phyloP scores from a whole-genome alignment of 2,329 filamentous ascomycete species.

The Penicillium hesseltinei region DNA sequence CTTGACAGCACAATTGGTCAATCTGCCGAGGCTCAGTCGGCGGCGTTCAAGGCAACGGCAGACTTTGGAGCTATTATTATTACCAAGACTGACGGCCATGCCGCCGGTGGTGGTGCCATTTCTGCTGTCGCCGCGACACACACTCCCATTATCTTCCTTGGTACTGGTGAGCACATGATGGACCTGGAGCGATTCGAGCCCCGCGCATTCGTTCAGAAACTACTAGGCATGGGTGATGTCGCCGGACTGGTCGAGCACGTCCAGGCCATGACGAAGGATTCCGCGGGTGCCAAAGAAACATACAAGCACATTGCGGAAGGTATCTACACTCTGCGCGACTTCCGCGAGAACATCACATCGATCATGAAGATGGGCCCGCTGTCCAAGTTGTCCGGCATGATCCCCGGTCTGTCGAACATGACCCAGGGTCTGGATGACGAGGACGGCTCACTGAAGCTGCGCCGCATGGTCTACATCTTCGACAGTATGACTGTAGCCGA shows the following conservation, averaged over 20 bases:
- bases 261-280: slow-evolving; percentile 89
- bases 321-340: slow-evolving; percentile 90
- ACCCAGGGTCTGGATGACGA: slow-evolving; percentile 97
- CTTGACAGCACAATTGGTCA: slow-evolving; percentile 96
- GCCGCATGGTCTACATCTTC: slow-evolving; percentile 98
- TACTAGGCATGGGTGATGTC: slow-evolving; percentile 97
- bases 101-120: slow-evolving; percentile 92
- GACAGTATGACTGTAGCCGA: slow-evolving; percentile 98
- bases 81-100: slow-evolving; percentile 96
- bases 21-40: slow-evolving; percentile 87
- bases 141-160: slow-evolving; percentile 96
- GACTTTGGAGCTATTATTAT: slow-evolving; percentile 99
- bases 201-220: slow-evolving; percentile 87
- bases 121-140: slow-evolving; percentile 95
- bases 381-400: slow-evolving; percentile 98
- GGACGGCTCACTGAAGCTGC: slow-evolving; percentile 87
- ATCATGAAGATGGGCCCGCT: slow-evolving; percentile 99
- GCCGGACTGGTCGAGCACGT: slow-evolving; percentile 94
- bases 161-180: slow-evolving; percentile 95
- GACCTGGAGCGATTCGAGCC: slow-evolving; percentile 92
- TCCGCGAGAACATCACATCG: slow-evolving; percentile 91
- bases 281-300: slow-evolving; percentile 76
- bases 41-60: slow-evolving; percentile 95
- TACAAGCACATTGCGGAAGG: slow-evolving; percentile 99
- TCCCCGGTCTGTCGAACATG: slow-evolving; percentile 87